Base-by-base conservation (phyloP, 1,284 basidiomycete species). In the Chondrostereum purpureum region DNA sequence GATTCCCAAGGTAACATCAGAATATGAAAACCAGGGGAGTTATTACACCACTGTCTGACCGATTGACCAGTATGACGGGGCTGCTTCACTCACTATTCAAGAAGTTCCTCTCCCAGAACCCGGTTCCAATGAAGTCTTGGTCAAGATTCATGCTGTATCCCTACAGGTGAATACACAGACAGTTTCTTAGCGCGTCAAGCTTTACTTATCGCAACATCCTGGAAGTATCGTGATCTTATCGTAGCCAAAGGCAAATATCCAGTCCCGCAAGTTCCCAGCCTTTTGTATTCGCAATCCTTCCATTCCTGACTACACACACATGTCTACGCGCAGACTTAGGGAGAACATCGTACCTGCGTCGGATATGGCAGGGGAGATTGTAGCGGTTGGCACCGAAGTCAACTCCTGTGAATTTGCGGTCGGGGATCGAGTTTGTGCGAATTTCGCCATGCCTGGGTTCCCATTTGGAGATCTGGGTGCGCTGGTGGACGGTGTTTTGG, bases 71-170 rank as follows among this genome's bases (percentile, higher is more conserved):
- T n/a, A n/a, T n/a, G n/a, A n/a, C n/a, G n/a, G n/a, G n/a, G n/a
- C n/a, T n/a, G n/a, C n/a, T n/a, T n/a, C n/a, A n/a, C 59, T 71
- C 14, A 60, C 49, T 18, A 44, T 68, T n/a, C 46, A 43, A 39
- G 56, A 63, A 42, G 47, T 48, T 1, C 53, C 58, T 2, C 47
- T 73, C 14, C 55, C 57, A 0, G 46, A 54, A 12, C 62, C 61
- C 2, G 60, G 58, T 39, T 55, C 63, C 0, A 55, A 53, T 5
- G 64, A 72, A 50, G 71, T 70, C 10, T 65, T 71, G 22, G 64
- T 72, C 48, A 71, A 68, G 45, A 60, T 72, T 19, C 66, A 69
- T 44, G 67, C 72, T 4, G 69, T 72, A 17, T 73, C 72, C 16
- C 56, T 73, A 5, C 67, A 73, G 54, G 61, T 58, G 42, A 33